phyloP scores from a whole-genome alignment of 306 rosid species.

The Casuarina cunninghamiana region DNA sequence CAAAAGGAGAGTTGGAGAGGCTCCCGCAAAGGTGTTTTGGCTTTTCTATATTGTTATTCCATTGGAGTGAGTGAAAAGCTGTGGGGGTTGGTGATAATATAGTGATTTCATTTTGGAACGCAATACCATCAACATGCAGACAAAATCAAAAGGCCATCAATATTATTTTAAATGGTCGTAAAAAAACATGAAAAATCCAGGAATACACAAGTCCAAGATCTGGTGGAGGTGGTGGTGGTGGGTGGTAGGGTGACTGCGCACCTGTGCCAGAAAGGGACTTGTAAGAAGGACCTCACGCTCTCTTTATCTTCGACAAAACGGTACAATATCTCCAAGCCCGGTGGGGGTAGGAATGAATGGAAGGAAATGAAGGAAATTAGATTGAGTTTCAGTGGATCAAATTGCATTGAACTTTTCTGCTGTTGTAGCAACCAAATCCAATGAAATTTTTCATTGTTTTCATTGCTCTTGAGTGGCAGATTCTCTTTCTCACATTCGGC shows the following conservation, averaged over 20 bases:
- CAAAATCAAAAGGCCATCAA: not conserved
- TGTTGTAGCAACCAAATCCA: too few species aligned
- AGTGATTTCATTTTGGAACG: not conserved
- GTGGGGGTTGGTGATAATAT: conserved; percentile 26
- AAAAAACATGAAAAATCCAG: conserved; percentile 15
- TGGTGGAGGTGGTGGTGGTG: conserved; percentile 40
- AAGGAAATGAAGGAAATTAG: conserved; percentile 48
- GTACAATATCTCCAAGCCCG: conserved; percentile 15
- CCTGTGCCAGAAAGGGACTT: conserved; percentile 59
- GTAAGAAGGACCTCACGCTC: conserved; percentile 16
- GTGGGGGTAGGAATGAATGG: conserved; percentile 54
- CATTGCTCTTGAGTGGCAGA: conserved; percentile 36
- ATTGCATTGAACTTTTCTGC: conserved; percentile 11
- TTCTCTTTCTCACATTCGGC: conserved; percentile 45
- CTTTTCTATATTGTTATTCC: conserved; percentile 12
- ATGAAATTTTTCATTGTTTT: not conserved
- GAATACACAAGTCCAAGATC: conserved; percentile 34
- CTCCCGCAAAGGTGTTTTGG: not conserved
- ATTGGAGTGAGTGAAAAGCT: conserved; percentile 26
- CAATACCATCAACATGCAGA: not conserved
- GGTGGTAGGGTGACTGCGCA: conserved; percentile 60
- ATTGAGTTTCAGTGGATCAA: conserved; percentile 70
- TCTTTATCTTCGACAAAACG: conserved; percentile 13
- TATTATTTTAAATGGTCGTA: not conserved
- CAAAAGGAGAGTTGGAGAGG: not conserved